Evolutionary conservation across 2,329 filamentous ascomycete genomes (phyloP).

Genomic region (Paecilomyces fulvus): DNA sequence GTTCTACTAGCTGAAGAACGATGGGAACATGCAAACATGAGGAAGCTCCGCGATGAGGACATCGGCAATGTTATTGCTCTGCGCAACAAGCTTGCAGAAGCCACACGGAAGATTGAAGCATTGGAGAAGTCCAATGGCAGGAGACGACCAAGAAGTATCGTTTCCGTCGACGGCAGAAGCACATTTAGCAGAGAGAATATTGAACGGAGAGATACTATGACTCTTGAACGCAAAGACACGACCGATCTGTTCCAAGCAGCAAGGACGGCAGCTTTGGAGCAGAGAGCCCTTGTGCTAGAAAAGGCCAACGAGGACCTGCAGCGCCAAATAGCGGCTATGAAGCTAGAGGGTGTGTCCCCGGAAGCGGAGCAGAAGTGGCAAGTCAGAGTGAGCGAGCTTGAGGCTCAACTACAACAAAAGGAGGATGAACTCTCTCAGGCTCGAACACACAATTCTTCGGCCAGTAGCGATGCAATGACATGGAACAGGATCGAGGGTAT

Average conservation of each 20-base stretch:
- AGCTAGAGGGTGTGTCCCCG: background rate
- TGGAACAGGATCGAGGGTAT: constrained; percentile 30
- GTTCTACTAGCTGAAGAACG: constrained; percentile 31
- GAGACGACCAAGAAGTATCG: background rate
- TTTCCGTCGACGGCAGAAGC: constrained; percentile 7
- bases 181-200: constrained; percentile 8
- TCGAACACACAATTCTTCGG: background rate
- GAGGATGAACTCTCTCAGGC: background rate
- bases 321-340: background rate
- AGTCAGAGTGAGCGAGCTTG: background rate
- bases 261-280: constrained; percentile 35
- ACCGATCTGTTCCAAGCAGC: constrained; percentile 34
- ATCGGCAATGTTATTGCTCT: constrained; percentile 32
- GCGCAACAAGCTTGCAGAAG: constrained; percentile 31
- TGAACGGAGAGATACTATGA: background rate
- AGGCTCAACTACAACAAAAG: background rate
- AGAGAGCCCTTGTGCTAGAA: constrained; percentile 35
- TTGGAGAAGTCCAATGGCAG: constrained; percentile 6
- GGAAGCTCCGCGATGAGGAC: constrained; percentile 34
- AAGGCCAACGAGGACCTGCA: constrained; percentile 5
- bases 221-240: constrained; percentile 2
- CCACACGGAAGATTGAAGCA: constrained; percentile 27
- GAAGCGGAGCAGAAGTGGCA: background rate
- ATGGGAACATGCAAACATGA: constrained; percentile 31
- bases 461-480: background rate